Conservation (phyloP, 208 protist species). For the Tetramitus jugosus region DNA sequence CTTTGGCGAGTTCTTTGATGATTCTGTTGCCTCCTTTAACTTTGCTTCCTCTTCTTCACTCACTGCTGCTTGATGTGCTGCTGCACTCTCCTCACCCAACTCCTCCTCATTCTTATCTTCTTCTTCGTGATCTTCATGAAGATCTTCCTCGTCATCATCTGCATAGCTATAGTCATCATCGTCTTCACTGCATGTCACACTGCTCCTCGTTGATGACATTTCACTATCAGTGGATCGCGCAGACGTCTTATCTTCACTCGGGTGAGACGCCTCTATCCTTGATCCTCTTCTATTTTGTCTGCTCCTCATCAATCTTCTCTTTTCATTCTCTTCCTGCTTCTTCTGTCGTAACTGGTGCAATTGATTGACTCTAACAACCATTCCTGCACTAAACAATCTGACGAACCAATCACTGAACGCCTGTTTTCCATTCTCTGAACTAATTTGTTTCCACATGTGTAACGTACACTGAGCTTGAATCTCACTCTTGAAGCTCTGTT, state of each 20-base stretch:
- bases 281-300: too few relatives aligned
- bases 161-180: not conserved
- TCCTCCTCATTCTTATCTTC: not conserved
- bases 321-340: not conserved
- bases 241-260: too few relatives aligned
- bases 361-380: not conserved
- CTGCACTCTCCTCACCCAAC: too few relatives aligned
- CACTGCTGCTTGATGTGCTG: too few relatives aligned
- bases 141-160: not conserved
- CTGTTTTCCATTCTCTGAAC: not conserved
- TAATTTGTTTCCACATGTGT: conserved; percentile 20
- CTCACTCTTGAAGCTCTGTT: conserved; percentile 4
- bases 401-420: conserved; percentile 17
- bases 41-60: too few relatives aligned
- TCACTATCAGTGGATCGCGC: too few relatives aligned
- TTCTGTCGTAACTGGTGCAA: not conserved
- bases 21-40: too few relatives aligned
- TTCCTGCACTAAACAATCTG: not conserved
- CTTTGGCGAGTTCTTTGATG: not conserved
- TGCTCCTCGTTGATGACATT: too few relatives aligned
- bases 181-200: too few relatives aligned
- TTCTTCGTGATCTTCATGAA: not conserved
- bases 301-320: not conserved
- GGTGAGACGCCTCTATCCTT: too few relatives aligned
- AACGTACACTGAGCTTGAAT: conserved; percentile 20